phyloP scores from a whole-genome alignment of 176 grass and related monocot species.

The Rhynchospora pubera region DNA sequence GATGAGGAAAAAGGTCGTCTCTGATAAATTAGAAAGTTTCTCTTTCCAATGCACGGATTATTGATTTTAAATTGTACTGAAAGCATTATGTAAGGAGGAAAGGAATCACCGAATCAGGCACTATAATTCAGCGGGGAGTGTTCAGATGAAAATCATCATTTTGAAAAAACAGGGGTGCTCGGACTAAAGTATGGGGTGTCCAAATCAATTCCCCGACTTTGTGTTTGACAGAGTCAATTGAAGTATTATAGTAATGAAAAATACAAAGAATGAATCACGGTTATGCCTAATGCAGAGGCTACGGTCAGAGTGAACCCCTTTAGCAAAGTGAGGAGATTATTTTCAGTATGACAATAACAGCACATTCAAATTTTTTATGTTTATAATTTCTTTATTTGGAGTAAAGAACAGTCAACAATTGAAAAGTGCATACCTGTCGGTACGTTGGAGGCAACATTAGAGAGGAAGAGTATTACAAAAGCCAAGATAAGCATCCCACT shows the following conservation, averaged over 20 bases:
- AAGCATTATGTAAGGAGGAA: too few species aligned
- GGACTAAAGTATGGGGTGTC: too few species aligned
- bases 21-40: too few species aligned
- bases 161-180: too few species aligned
- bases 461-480: conserved; percentile 59
- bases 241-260: neutral
- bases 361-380: neutral
- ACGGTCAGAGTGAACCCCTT: too few species aligned
- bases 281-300: too few species aligned
- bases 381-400: neutral
- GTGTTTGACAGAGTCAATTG: neutral
- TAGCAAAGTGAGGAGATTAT: neutral
- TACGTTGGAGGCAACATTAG: conserved; percentile 86
- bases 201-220: neutral
- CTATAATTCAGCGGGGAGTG: too few species aligned
- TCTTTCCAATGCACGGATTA: too few species aligned
- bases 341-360: neutral
- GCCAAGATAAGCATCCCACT: conserved; percentile 41
- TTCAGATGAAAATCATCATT: too few species aligned
- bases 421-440: conserved; percentile 45
- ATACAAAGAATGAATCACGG: neutral
- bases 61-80: too few species aligned
- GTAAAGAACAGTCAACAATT: neutral
- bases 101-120: too few species aligned
- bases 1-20: too few species aligned